These are phyloP conservation scores for Phytophthora multivora DNA, from an alignment of 352 stramenopile species.

Conservation along the genomic window DNA sequence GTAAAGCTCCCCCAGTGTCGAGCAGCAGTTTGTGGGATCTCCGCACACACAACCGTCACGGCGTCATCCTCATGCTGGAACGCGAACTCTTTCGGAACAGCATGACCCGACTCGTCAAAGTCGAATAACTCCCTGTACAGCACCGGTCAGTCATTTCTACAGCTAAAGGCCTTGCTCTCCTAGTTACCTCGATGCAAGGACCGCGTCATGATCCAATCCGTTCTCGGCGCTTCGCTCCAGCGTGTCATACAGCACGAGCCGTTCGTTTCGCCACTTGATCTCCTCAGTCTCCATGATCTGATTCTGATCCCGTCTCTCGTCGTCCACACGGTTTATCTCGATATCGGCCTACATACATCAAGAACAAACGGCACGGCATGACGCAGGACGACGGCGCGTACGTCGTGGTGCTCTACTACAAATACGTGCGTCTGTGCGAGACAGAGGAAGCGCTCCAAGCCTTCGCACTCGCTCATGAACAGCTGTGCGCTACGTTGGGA, in stretches of 20 bases:
- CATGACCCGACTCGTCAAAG: slow-evolving; percentile 25
- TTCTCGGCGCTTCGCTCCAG: slow-evolving; percentile 26
- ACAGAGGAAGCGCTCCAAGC: slow-evolving; percentile 38
- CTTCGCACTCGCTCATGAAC: slow-evolving; percentile 48
- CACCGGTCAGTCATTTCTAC: too few relatives aligned
- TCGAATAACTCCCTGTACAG: slow-evolving; percentile 34
- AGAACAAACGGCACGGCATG: slow-evolving; percentile 14
- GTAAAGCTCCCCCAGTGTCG: slow-evolving; percentile 31
- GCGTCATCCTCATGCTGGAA: slow-evolving; percentile 42
- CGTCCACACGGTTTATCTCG: slow-evolving; percentile 17
- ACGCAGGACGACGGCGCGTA: slow-evolving; percentile 32
- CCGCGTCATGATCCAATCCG: slow-evolving; percentile 37
- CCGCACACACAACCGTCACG: slow-evolving; percentile 47
- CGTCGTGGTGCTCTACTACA: slow-evolving; percentile 85
- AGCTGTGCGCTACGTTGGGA: slow-evolving; percentile 51
- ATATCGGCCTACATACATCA: slow-evolving; percentile 8
- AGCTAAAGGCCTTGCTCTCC: neutral
- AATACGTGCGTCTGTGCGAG: slow-evolving; percentile 73
- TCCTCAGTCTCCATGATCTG: slow-evolving; percentile 32
- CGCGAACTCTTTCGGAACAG: slow-evolving; percentile 43
- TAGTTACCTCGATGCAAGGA: slow-evolving; percentile 33
- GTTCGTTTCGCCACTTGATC: slow-evolving; percentile 29
- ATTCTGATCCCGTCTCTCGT: slow-evolving; percentile 14
- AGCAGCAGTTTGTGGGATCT: slow-evolving; percentile 39
- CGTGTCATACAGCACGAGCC: slow-evolving; percentile 35